These are phyloP conservation scores for Houttuynia cordata DNA, from an alignment of 164 flowering plant species.

Conservation along the genomic window DNA sequence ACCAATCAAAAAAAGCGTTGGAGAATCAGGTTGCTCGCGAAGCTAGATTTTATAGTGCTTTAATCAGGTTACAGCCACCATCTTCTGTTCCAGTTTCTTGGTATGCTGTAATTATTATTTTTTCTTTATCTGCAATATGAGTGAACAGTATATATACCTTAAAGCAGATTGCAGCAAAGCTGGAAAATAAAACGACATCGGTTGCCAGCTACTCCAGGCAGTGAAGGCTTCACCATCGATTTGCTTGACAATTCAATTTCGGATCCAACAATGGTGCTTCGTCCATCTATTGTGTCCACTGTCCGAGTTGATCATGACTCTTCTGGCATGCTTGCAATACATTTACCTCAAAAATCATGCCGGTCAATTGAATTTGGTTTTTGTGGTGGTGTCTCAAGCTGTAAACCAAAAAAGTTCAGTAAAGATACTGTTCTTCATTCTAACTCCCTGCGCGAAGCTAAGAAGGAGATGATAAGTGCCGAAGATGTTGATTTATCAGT, in stretches of 20 bases:
- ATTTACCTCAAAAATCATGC: slow-evolving; percentile 58
- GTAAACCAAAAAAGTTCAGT: slow-evolving; percentile 3
- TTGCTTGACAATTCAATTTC: slow-evolving; percentile 55
- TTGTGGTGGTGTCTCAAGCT: slow-evolving; percentile 26
- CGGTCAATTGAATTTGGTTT: slow-evolving; percentile 62
- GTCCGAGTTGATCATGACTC: slow-evolving; percentile 74
- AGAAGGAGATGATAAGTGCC: slow-evolving; percentile 37
- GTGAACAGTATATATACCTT: slow-evolving; percentile 15
- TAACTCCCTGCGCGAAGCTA: slow-evolving; percentile 14
- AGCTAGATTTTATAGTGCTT: slow-evolving; percentile 90
- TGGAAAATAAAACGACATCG: slow-evolving; percentile 97
- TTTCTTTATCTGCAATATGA: neutral
- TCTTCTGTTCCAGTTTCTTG: neutral
- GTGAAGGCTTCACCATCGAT: slow-evolving; percentile 84
- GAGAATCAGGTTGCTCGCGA: slow-evolving; percentile 81
- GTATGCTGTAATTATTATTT: too few relatives aligned
- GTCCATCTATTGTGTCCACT: slow-evolving; percentile 50
- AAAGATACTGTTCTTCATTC: neutral
- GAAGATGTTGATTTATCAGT: slow-evolving; percentile 35
- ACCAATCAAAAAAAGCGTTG: slow-evolving; percentile 82
- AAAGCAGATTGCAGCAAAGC: slow-evolving; percentile 95
- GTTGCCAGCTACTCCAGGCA: slow-evolving; percentile 45
- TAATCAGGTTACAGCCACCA: slow-evolving; percentile 52
- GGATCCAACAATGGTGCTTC: slow-evolving; percentile 36
- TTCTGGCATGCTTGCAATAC: slow-evolving; percentile 78